These are phyloP conservation scores for Alternaria consortialis DNA, from an alignment of 2,329 filamentous ascomycete genomes.

Conservation along the genomic window DNA sequence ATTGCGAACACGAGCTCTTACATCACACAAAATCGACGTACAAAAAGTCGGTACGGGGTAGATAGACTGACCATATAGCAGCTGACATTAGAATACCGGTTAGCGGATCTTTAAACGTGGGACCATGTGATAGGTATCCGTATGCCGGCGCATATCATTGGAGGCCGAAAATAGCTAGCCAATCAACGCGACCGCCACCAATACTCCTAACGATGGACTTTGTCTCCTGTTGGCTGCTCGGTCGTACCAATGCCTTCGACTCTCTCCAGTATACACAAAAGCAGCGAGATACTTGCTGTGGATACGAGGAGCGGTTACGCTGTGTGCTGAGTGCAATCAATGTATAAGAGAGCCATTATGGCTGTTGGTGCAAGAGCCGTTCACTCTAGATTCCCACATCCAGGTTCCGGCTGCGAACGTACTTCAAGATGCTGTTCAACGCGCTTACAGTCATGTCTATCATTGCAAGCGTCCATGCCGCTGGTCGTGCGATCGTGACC, in stretches of 20 bases:
- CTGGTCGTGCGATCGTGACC: slow-evolving; percentile 43
- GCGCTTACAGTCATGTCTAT: slow-evolving; percentile 22
- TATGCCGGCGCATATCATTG: slow-evolving; percentile 18
- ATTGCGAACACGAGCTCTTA: background rate
- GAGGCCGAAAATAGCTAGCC: slow-evolving; percentile 25
- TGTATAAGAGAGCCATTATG: background rate
- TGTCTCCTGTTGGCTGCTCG: slow-evolving; percentile 4
- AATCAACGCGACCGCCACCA: slow-evolving; percentile 22
- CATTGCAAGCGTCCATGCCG: slow-evolving; percentile 20
- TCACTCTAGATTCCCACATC: background rate
- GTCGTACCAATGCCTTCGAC: background rate
- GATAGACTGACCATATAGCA: background rate
- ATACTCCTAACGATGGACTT: slow-evolving; percentile 15
- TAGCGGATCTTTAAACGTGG: background rate
- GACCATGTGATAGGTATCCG: slow-evolving; percentile 16
- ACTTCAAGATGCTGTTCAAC: slow-evolving; percentile 24
- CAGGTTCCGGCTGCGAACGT: background rate
- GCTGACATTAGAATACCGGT: background rate
- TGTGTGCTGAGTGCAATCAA: background rate
- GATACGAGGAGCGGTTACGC: background rate
- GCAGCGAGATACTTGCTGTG: background rate
- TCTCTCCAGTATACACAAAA: background rate
- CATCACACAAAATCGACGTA: background rate
- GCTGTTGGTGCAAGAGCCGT: background rate
- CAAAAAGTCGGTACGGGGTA: background rate